Base-by-base conservation (phyloP, 495 filamentous ascomycete species). In the Penicillium canariense region DNA sequence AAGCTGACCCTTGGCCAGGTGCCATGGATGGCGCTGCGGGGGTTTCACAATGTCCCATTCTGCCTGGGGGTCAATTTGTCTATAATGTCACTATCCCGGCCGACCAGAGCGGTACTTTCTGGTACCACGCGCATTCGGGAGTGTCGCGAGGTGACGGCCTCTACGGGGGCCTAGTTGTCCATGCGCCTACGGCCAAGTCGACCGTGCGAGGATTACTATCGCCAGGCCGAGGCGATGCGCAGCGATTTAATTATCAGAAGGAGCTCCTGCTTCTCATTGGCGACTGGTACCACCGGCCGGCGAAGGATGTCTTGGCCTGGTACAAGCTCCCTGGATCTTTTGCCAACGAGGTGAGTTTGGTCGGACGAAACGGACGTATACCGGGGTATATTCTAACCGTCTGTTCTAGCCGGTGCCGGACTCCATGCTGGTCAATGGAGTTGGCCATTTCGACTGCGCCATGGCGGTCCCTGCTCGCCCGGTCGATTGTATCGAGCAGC, bases 61-160 rank as follows among this genome's bases (percentile, higher is more conserved):
- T 76, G 5, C 84, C 87, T 0, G 89, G 88, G 7, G 64, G 69
- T 28, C 78, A 71, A 32, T 85, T 91, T 50, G 81, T 76, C n/a
- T 91, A 91, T 61, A 86, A 90, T 64, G 84, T 94, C 62, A 87
- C 84, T 12, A 87, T 90, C 65, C 63, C 89, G 69, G 63, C 82
- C 17, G 73, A 87, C 55, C 85, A 91, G 67, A 83, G 82, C 5
- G 88, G 88, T 15, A 90, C 87, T 1, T 92, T 89, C 68, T 92
- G 89, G 89, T 91, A 91, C 63, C 88, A 92, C 68, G 87, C 86
- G 2, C 88, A 92, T 62, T 70, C 77, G 7, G 76, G 75, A 27
- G 80, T 80, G 5, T 83, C 86, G 61, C 85, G 89, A 44, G 85
- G 85, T 6, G 89, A 94, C 66, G 89, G 89, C 10, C 73, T 90